A percentile compares a stretch with the other conserved stretches of the same genome.
These are phyloP conservation scores for Sisymbrium altissimum DNA, from an alignment of 345 rosid genomes.

Conservation along the genomic window DNA sequence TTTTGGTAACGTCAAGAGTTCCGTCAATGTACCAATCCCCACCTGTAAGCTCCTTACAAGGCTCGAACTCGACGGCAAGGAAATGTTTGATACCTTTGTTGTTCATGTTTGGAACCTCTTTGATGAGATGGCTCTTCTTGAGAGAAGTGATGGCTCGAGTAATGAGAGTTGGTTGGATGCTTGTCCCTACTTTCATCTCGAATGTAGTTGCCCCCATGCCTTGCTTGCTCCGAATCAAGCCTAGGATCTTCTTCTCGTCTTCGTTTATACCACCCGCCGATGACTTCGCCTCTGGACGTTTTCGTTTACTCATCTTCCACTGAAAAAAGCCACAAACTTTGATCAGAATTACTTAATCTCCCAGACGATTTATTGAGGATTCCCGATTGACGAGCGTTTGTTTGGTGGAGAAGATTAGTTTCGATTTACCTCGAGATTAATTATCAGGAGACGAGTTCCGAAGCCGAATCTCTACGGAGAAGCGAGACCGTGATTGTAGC, in stretches of 20 bases:
- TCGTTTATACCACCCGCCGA: slow-evolving; percentile 38
- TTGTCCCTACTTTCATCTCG: slow-evolving; percentile 49
- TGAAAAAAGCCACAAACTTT: not conserved
- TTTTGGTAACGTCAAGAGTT: slow-evolving; percentile 43
- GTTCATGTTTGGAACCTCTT: slow-evolving; percentile 61
- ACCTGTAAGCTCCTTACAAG: slow-evolving; percentile 63
- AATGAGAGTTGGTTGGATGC: slow-evolving; percentile 33
- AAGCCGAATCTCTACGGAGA: not conserved
- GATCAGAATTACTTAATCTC: no score
- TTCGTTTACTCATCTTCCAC: slow-evolving; percentile 44
- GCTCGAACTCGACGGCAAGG: slow-evolving; percentile 62
- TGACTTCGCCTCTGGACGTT: slow-evolving; percentile 42
- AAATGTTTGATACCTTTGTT: slow-evolving; percentile 52
- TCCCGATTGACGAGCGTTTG: no score
- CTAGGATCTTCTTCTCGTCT: slow-evolving; percentile 46
- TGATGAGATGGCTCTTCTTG: slow-evolving; percentile 45
- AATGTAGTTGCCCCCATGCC: slow-evolving; percentile 52
- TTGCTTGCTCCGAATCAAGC: slow-evolving; percentile 50
- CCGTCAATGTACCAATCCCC: slow-evolving; percentile 81
- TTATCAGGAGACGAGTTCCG: not conserved
- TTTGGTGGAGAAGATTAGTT: slow-evolving; percentile 4
- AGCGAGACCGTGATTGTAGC: not conserved
- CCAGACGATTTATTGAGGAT: no score
- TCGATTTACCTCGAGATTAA: slow-evolving; percentile 13
- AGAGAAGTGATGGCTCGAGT: slow-evolving; percentile 46